Evolutionary conservation across 139 green algal genomes (phyloP), one percentile per base, ranked within the genome.

Genomic region (Coelastrella sp.): DNA sequence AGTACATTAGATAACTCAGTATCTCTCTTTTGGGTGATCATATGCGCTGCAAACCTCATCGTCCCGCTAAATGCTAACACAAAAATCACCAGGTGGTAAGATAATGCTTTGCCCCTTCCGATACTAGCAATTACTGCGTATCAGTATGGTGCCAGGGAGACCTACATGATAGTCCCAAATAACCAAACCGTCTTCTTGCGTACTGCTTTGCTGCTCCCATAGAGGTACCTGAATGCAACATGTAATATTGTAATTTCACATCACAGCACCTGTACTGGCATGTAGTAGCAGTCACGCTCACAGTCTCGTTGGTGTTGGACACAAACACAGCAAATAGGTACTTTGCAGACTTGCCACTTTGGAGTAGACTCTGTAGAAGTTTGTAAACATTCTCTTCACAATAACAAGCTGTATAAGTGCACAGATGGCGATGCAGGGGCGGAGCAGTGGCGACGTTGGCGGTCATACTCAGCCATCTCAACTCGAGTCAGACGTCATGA

Each of bases 141-240:
- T 5, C 53, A 32, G 53, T 64, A 27, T 32, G 21, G 53, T 5
- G 21, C 53, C 27, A 57, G 45, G 45, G 11, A 13, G 8, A 19
- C 69, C 62, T 2, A 91, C 88, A 63, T 93, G 90, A 35, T 93
- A 93, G 59, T 93, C 90, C 89, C 89, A 92, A 2, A 90, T 35
- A 6, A 89, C 79, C 13, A 88, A 37, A 23, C 51, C 78, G 48
- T 80, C 74, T 2, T 23, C 23, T 6, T 32, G 32, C 2, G 27
- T 35, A 19, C 81, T 87, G 13, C 83, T 79, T 5, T 71, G 80
- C 77, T 93, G 90, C 17, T 82, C 8, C 84, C 81, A 92, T 4
- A 93, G 40, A 0, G 86, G 77, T 3, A 91, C 40, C 87, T 91
- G 81, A 13, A 5, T n/a, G 6, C 23, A 59, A 4, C 23, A 77